Evolutionary conservation across 495 filamentous ascomycete genomes (phyloP).

Genomic region (Penicillium egyptiacum): DNA sequence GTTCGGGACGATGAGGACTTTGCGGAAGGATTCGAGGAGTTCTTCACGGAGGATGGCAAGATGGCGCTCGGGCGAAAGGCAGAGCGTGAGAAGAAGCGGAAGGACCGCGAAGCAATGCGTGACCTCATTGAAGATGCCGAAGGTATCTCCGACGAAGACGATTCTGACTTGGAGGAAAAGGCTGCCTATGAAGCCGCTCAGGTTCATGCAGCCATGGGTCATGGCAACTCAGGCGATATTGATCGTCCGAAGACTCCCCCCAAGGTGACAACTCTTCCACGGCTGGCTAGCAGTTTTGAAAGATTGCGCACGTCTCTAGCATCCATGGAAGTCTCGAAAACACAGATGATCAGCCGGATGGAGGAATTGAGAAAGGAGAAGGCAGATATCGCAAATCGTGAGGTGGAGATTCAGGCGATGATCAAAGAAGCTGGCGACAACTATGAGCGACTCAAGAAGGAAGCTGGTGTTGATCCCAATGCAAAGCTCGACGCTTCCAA

Average conservation of each 20-base stretch:
- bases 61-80: slow-evolving; percentile 78
- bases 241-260: slow-evolving; percentile 55
- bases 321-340: slow-evolving; percentile 55
- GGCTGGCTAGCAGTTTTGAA: slow-evolving; percentile 50
- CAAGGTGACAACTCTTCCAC: slow-evolving; percentile 58
- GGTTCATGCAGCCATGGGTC: slow-evolving; percentile 75
- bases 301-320: slow-evolving; percentile 52
- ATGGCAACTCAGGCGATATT: slow-evolving; percentile 47
- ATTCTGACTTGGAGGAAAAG: slow-evolving; percentile 74
- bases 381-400: slow-evolving; percentile 65
- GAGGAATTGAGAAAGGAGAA: slow-evolving; percentile 65
- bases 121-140: slow-evolving; percentile 84
- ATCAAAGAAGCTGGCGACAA: slow-evolving; percentile 80
- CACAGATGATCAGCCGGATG: slow-evolving; percentile 55
- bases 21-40: slow-evolving; percentile 93
- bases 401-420: slow-evolving; percentile 77
- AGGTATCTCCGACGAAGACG: slow-evolving; percentile 60
- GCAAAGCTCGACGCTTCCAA: slow-evolving; percentile 29
- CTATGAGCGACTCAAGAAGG: slow-evolving; percentile 62
- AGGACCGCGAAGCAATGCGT: slow-evolving; percentile 73
- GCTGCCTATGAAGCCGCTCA: slow-evolving; percentile 90
- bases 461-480: slow-evolving; percentile 47
- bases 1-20: slow-evolving; percentile 88
- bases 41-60: slow-evolving; percentile 80
- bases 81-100: slow-evolving; percentile 68